Evolutionary conservation across 306 rosid species (phyloP), one percentile per base, ranked within the genome.

Genomic region (Castanopsis chinensis): DNA sequence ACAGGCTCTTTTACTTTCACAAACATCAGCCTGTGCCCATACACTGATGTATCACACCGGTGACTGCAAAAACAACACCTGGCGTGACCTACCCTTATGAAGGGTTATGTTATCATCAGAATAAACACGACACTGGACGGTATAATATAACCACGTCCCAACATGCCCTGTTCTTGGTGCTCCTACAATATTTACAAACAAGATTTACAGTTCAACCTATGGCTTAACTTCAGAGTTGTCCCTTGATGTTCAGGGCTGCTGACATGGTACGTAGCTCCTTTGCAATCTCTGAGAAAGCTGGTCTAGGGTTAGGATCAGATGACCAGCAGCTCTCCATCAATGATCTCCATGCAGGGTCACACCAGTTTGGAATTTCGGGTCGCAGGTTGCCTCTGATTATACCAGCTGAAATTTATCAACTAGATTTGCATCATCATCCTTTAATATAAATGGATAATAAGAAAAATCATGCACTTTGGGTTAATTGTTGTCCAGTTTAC

Each of bases 321-420:
- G 87, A 83, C 83, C 86, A 83, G 71, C 86, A 83, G 54, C 74
- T 83, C 75, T 79, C 67, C 84, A 79, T 71, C 45, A 83, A 67
- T 27, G 81, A 76, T 56, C 79, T 76, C 87, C 87, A 75, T 32
- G 51, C 8, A n/a, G 81, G 87, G 80, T 76, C 87, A 6, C 84
- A 83, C 87, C 87, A 83, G 73, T 67, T 83, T 52, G 87, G 84
- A 61, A 83, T 79, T 75, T 79, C 81, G 2, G 84, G 84, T 63
- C 79, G 55, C n/a, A 83, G 33, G 60, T 21, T 75, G 35, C 76
- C 84, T 56, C 64, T 76, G 35, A 75, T 76, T 71, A 71, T 70
- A 56, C 84, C 81, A 30, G 72, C 87, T 83, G 77, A 79, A 78
- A 61, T 51, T 51, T 51, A 30, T 17, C 18, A 33, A 69, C 9